Base-by-base conservation (phyloP, 2,329 filamentous ascomycete species). In the Aspergillus melleus region DNA sequence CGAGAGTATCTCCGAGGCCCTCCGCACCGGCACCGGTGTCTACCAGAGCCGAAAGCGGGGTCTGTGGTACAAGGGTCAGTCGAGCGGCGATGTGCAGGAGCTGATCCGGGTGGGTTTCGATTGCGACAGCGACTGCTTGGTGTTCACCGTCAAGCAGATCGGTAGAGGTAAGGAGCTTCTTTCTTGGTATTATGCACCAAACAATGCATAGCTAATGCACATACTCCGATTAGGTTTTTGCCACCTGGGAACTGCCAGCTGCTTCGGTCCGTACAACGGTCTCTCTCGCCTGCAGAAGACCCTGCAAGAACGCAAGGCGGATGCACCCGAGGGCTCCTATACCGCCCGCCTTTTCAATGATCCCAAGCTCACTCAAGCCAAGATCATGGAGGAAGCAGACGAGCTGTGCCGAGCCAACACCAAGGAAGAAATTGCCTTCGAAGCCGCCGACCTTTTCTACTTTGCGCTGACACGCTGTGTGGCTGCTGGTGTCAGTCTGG, bases 321-420 rank as follows among this genome's bases (percentile, higher is more conserved):
- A 90, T 19, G 93, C 94, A 0, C 94, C 95, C 0, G 84, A 85
- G 65, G 94, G 93, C 1, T 99, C 95, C 12, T 99, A 99, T 76
- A 99, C 95, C 4, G 91, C 92, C 19, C 85, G 94, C 36, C 81
- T 99, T 1, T 99, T 98, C 81, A 93, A 89, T 19, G 95, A 99
- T 64, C 86, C 91, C 68, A 93, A 96, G 75, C 84, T 99, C 57
- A 79, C 97, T 56, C 85, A 91, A 49, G 95, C 95, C 3, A 99
- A 99, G 83, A 97, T 99, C 58, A 96, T 98, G 88, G 95, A 99
- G 77, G 95, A 99, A 76, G 95, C 95, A 0, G 91, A 96, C 71
- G 95, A 99, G 79, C 84, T 99, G 47, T 97, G 94, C 72, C 88
- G 95, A 64, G 94, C 95, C 16, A 88, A 87, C 66, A 88, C 87